Conservation (phyloP, 148 eudicot species). For the Fagopyrum esculentum region DNA sequence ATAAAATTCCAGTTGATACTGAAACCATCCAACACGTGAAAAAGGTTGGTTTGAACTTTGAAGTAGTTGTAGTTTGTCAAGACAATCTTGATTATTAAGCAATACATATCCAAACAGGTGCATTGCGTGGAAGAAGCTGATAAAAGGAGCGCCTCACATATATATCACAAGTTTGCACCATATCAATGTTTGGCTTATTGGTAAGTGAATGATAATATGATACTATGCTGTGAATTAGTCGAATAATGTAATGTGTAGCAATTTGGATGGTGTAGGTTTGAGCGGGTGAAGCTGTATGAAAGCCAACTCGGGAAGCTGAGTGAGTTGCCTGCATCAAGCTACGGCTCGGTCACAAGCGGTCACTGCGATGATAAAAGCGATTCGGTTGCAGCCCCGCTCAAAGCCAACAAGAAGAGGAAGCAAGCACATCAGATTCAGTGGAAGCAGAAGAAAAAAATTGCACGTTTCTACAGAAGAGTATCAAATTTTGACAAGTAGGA, state of each 20-base stretch:
- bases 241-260: neutral
- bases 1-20: conserved; percentile 30
- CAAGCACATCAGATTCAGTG: no score
- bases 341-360: neutral
- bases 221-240: neutral
- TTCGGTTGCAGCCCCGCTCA: no score
- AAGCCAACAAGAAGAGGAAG: no score
- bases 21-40: conserved; percentile 36
- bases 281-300: neutral
- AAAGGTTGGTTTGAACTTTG: conserved; percentile 15
- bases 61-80: no score
- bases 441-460: no score
- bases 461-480: no score
- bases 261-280: neutral
- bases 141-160: conserved; percentile 6
- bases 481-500: no score
- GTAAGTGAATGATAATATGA: conserved; percentile 9
- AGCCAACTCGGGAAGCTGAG: neutral
- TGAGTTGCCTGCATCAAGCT: neutral
- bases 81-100: neutral
- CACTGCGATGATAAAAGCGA: neutral
- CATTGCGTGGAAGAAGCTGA: conserved; percentile 19
- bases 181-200: conserved; percentile 48
- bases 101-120: conserved; percentile 9
- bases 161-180: conserved; percentile 40